Conservation (phyloP, 352 stramenopile species). For the Aphanomyces stellatus region DNA sequence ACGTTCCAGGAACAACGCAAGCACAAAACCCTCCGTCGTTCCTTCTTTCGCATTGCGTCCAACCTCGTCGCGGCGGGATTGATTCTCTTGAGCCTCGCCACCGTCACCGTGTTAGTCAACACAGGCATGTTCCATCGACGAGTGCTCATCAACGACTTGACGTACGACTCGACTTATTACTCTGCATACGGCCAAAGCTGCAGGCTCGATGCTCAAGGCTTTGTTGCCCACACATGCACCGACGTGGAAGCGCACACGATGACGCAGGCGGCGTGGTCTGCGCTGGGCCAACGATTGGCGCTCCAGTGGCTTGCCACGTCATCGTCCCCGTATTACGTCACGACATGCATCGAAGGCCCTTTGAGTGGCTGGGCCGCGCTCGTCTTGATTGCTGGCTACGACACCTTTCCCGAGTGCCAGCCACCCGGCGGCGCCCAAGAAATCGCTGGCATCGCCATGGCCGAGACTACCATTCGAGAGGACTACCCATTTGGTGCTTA, state of each 20-base stretch:
- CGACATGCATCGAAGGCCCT: neutral
- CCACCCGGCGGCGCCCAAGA: neutral
- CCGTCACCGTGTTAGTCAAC: neutral
- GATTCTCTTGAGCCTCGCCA: neutral
- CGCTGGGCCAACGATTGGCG: neutral
- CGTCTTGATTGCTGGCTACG: neutral
- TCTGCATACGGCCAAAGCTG: neutral
- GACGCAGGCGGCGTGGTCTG: neutral
- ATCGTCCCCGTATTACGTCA: neutral
- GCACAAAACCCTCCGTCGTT: neutral
- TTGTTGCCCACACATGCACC: neutral
- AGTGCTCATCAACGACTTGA: neutral
- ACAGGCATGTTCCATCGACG: neutral
- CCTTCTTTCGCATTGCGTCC: neutral
- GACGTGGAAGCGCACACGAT: neutral
- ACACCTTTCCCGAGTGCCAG: neutral
- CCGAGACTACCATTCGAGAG: neutral
- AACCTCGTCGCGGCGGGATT: slow-evolving; percentile 7
- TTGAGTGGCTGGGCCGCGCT: neutral
- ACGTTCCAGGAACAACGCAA: too few species aligned
- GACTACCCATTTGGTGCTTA: slow-evolving; percentile 8
- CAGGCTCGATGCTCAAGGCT: neutral
- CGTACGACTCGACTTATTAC: neutral
- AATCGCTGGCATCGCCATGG: slow-evolving; percentile 2
- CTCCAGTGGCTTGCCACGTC: neutral